Percentiles rank a stretch among this genome's conserved stretches.
phyloP scores from a whole-genome alignment of 441 rosid species.

The Arabidopsis hybrid region DNA sequence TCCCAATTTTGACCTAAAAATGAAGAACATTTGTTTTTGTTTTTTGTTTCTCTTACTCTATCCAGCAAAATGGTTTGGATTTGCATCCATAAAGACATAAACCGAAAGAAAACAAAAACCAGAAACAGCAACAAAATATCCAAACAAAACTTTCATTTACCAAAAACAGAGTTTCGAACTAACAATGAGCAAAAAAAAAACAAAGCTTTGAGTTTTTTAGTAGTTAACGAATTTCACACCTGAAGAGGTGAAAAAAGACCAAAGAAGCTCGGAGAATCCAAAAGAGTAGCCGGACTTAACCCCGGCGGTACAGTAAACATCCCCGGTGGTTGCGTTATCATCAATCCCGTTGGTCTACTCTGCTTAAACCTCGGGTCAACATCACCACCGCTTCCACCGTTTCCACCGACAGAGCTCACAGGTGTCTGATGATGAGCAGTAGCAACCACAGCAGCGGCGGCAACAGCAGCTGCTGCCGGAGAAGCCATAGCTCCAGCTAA shows the following conservation, averaged over 20 bases:
- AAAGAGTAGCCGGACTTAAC: constrained; percentile 58
- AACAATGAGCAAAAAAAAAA: neutral
- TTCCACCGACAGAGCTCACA: constrained; percentile 35
- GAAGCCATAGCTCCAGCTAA: constrained; percentile 84
- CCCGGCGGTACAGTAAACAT: constrained; percentile 63
- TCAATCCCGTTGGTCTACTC: constrained; percentile 60
- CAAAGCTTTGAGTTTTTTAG: neutral
- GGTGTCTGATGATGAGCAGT: constrained; percentile 35
- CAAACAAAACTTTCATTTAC: constrained; percentile 31
- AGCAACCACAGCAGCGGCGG: constrained; percentile 27
- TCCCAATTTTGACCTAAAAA: constrained; percentile 23
- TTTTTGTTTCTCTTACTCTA: too few species aligned
- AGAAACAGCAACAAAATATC: constrained; percentile 19
- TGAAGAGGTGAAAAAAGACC: constrained; percentile 71
- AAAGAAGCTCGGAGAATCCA: constrained; percentile 72
- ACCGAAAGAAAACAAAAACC: constrained; percentile 16
- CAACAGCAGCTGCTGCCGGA: constrained; percentile 45
- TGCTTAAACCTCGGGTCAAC: constrained; percentile 57
- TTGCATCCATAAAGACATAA: constrained; percentile 11
- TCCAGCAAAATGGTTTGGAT: neutral
- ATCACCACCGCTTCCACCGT: constrained; percentile 38
- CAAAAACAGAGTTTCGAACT: constrained; percentile 33
- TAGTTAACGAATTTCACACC: constrained; percentile 45
- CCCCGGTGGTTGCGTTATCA: constrained; percentile 54
- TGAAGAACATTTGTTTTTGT: constrained; percentile 4